A percentile compares a stretch with the other conserved stretches of the same genome.
Evolutionary conservation across 1,284 basidiomycete genomes (phyloP).

Genomic region (Mycena sp.): DNA sequence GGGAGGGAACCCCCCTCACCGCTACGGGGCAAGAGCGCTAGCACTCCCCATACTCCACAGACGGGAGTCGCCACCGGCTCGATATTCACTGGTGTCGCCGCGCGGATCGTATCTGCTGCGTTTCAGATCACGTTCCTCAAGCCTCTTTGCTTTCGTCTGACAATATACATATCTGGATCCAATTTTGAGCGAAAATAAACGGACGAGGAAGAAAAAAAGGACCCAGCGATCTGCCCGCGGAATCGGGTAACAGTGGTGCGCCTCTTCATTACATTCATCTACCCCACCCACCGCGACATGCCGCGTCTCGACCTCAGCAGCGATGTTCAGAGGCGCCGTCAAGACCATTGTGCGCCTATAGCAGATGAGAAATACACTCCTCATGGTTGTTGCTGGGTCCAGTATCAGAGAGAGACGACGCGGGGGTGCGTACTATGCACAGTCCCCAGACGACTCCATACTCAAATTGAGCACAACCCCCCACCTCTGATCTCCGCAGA

Average conservation of each 20-base stretch:
- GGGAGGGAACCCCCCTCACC: constrained; percentile 64
- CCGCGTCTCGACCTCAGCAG: constrained; percentile 84
- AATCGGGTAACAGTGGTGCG: constrained; percentile 87
- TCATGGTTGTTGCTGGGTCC: constrained; percentile 31
- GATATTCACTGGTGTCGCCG: constrained; percentile 57
- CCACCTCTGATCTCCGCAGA: too few species aligned
- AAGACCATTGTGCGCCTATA: constrained; percentile 76
- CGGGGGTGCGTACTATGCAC: constrained; percentile 21
- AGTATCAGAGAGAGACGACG: constrained; percentile 34
- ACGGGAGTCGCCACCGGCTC: constrained; percentile 69
- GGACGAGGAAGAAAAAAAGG: constrained; percentile 37
- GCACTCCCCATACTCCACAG: constrained; percentile 73
- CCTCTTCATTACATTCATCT: constrained; percentile 80
- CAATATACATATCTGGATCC: constrained; percentile 75
- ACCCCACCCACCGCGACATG: constrained; percentile 86
- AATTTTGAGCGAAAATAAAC: constrained; percentile 2
- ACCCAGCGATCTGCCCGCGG: constrained; percentile 84
- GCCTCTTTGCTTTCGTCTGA: constrained; percentile 72
- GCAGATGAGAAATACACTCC: constrained; percentile 53
- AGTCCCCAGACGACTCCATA: too few species aligned
- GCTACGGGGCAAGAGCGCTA: constrained; percentile 49
- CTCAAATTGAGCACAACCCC: too few species aligned
- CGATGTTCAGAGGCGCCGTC: constrained; percentile 80
- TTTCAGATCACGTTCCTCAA: constrained; percentile 31
- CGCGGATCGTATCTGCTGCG: constrained; percentile 20